Evolutionary conservation across 306 rosid species (phyloP), one percentile per base, ranked within the genome.

Genomic region (Vigna mungo): DNA sequence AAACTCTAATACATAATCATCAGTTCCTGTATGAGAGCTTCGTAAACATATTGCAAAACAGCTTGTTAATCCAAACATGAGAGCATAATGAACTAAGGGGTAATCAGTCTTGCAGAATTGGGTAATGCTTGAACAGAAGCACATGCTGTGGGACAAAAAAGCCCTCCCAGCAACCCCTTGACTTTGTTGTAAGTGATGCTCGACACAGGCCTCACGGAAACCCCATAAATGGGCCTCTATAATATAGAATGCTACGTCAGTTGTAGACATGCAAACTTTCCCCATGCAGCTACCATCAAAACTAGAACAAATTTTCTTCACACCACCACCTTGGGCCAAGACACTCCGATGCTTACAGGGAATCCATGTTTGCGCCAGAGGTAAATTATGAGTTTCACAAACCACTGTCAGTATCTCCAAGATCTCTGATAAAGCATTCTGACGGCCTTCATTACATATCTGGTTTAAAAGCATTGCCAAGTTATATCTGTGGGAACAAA

Each of bases 311-410:
- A 54, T 89, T 86, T 90, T 95, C 92, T 84, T 90, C 63, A 90
- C 59, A 83, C 97, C 98, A 44, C 97, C 97, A 25, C 97, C 98
- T 32, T 89, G 68, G 55, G 96, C 92, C 82, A 95, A 84, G 82
- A 95, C 91, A 73, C 84, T 91, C 18, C 98, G 85, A 82, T 96
- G 96, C 92, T 86, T 84, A 80, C 99, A 96, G 0, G 99, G 98
- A 87, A 96, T 91, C 99, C 99, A 96, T 37, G 97, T 92, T 88
- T 95, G 99, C 56, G 97, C 97, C 79, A 95, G 84, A 25, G 97
- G 99, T 81, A 95, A 81, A 49, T 89, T 92, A 77, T 87, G 90
- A 75, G 94, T 88, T 89, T 95, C 99, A 61, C 97, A 90, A n/a
- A 89, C 97, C 82, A 84, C 90, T 41, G 97, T 88, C 88, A 92